A percentile compares a stretch with the other conserved stretches of the same genome.
phyloP scores from a whole-genome alignment of 345 rosid species.

The Durio zibethinus region DNA sequence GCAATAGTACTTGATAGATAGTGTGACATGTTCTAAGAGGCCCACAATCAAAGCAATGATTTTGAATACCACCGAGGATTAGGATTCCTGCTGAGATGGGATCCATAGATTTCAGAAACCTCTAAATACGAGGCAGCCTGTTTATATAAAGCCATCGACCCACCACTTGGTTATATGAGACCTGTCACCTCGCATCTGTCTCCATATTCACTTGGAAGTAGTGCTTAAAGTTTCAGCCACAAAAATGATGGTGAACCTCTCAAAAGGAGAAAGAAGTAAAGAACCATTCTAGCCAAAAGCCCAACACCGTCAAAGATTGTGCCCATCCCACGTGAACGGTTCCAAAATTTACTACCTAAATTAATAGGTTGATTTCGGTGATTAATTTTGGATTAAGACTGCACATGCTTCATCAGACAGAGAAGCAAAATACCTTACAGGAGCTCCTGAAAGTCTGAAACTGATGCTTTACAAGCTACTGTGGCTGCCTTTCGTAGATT shows the following conservation, averaged over 20 bases:
- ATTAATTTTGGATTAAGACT: neutral
- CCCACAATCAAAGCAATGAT: slow-evolving; percentile 11
- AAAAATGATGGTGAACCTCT: neutral
- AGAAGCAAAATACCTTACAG: neutral
- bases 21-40: slow-evolving; percentile 3
- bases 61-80: neutral
- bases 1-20: neutral
- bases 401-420: neutral
- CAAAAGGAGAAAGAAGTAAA: too few species aligned
- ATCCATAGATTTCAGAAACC: slow-evolving; percentile 4
- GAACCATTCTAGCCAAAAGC: neutral
- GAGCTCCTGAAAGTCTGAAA: neutral
- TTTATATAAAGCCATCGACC: neutral
- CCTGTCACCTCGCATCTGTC: slow-evolving; percentile 9
- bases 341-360: neutral
- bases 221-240: neutral
- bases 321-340: slow-evolving; percentile 14
- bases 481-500: neutral
- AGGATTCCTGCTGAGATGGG: slow-evolving; percentile 14
- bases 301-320: neutral
- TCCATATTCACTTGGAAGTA: neutral
- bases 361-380: neutral
- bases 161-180: neutral
- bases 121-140: neutral
- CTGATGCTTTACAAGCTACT: neutral